Conservation (phyloP, 2,329 filamentous ascomycete genomes). For the Fusarium algeriense region DNA sequence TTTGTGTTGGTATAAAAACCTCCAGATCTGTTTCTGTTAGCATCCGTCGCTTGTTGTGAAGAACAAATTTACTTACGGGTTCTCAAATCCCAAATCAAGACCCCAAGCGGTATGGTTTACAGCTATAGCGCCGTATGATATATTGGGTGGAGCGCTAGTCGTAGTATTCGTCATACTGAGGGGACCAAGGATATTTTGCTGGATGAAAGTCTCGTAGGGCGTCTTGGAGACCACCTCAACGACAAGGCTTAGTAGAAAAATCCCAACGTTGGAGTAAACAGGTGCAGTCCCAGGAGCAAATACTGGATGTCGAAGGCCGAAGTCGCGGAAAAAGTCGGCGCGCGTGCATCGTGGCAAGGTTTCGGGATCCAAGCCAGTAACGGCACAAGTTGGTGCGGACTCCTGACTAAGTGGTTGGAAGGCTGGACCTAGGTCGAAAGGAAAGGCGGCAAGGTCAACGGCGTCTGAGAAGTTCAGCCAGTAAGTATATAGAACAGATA, state of each 20-base stretch:
- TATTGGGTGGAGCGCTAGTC: background rate
- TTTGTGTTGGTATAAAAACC: background rate
- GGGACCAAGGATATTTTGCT: background rate
- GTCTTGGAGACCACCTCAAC: background rate
- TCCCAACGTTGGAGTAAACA: background rate
- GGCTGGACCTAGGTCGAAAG: background rate
- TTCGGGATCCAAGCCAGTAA: background rate
- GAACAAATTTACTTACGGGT: background rate
- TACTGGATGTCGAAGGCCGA: background rate
- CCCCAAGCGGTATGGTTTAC: background rate
- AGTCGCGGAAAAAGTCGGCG: background rate
- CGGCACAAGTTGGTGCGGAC: background rate
- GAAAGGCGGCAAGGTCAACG: background rate
- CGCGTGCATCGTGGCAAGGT: background rate
- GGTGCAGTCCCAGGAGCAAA: background rate
- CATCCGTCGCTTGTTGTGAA: too few species aligned
- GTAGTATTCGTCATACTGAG: background rate
- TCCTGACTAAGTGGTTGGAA: background rate
- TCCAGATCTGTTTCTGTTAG: background rate
- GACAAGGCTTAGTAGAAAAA: background rate
- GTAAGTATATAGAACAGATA: too few species aligned
- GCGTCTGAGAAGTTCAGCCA: background rate
- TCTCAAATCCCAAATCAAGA: background rate
- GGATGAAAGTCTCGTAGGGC: background rate
- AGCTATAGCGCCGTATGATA: background rate